These are phyloP conservation scores for Suillus bovinus DNA, from an alignment of 768 basidiomycete species.

Conservation along the genomic window DNA sequence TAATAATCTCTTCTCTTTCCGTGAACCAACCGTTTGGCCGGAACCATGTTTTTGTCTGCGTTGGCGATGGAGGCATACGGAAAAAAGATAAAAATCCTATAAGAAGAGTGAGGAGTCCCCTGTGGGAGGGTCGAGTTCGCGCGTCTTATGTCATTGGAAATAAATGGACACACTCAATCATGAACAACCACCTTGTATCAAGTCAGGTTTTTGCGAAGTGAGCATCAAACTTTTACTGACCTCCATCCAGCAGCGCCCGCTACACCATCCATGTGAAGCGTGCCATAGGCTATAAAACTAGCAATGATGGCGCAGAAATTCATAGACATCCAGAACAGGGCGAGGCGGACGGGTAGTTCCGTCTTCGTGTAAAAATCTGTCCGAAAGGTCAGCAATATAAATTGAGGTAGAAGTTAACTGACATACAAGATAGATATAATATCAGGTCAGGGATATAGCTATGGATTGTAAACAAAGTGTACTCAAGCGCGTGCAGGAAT, in stretches of 20 bases:
- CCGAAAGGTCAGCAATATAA: not conserved
- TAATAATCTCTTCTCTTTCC: constrained; percentile 59
- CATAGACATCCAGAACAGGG: constrained; percentile 55
- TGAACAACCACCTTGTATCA: constrained; percentile 52
- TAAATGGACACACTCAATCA: constrained; percentile 49
- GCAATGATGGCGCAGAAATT: constrained; percentile 47
- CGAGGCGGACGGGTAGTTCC: constrained; percentile 56
- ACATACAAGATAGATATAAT: constrained; percentile 59
- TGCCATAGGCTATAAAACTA: constrained; percentile 62
- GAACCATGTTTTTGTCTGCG: constrained; percentile 58
- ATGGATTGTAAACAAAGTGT: not conserved
- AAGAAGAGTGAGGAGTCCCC: constrained; percentile 49
- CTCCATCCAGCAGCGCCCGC: constrained; percentile 55
- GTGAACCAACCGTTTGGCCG: constrained; percentile 65
- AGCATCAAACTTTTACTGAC: constrained; percentile 19
- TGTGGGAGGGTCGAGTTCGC: constrained; percentile 37
- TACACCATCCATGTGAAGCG: constrained; percentile 58
- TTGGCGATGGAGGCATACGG: constrained; percentile 60
- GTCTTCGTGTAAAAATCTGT: constrained; percentile 55
- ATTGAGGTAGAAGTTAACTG: not conserved
- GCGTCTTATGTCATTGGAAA: constrained; percentile 33
- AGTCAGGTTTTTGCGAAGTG: not conserved
- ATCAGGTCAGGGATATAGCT: constrained; percentile 62
- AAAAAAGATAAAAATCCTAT: constrained; percentile 58
- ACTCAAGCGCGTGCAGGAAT: not conserved